Base-by-base conservation (phyloP, 495 filamentous ascomycete species). In the Aspergillus bertholletiae region DNA sequence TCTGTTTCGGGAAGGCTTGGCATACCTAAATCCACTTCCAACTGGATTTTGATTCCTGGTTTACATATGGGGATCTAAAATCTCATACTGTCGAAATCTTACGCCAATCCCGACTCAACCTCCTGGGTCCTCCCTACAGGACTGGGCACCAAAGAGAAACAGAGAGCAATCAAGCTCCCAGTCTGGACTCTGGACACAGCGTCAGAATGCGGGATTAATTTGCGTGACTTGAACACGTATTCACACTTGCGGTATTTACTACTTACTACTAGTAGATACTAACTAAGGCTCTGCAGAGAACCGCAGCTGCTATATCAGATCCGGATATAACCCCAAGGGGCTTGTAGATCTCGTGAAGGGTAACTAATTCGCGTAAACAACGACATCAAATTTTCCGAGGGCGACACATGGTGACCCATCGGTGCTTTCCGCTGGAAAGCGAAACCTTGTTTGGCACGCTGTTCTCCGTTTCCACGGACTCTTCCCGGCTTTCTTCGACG, bases 401-500 rank as follows among this genome's bases (percentile, higher is more conserved):
- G 46, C 6, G n/a, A 48, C 46, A 34, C 46, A 48, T 21, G 34
- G 34, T 37, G n/a, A n/a, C n/a, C 41, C 11, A 57, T 54, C 51
- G 51, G 53, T 26, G 21, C 51, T 57, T 55, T 58, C 57, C 51
- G 57, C 51, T 48, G 60, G 44, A 63, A 59, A 45, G 39, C 17
- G 28, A 28, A 52, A 27, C 22, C 15, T 18, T 28, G 37, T 49
- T 49, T 37, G 23, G 21, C 17, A 15, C 39, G 37, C 37, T 18
- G 27, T 45, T 28, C 22, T 12, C 49, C 39, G 39, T 43, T 43
- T 43, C 23, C 12, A 53, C 50, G 50, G 50, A 53, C 35, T 30
- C 23, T 45, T 28, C 39, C 50, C 50, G 50, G 50, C 22, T 9
- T 47, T 35, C 34, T 35, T 35, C 27, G 46, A 37, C 46, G 46